Base-by-base conservation (phyloP, 2,329 filamentous ascomycete genomes). In the Hypoxylon sp. region DNA sequence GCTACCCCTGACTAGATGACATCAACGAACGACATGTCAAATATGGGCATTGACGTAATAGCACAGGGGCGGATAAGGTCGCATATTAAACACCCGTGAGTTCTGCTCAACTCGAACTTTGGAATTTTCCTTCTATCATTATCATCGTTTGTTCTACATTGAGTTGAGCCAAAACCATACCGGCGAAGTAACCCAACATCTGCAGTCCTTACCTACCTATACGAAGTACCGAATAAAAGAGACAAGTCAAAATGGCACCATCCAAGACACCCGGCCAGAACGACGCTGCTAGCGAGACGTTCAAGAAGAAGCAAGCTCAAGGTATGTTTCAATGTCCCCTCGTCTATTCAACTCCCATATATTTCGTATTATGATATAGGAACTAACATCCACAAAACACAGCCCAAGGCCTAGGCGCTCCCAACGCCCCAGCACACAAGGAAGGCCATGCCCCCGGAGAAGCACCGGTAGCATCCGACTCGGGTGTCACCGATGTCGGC, bases 201-300 rank as follows among this genome's bases (percentile, higher is more conserved):
- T 31, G 30, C n/a, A 37, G 6, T n/a, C 4, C 31, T 37, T 7
- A 33, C 31, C 11, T 7, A 33, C 31, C 11, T 20, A 48, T 11
- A 37, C 17, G 14, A 20, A 50, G 14, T 11, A 5, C 10, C 1
- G 1, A 30, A 46, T 10, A 5, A 49, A 46, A 13, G 5, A 44
- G 6, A 49, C 8, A 44, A 20, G 20, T 11, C 49, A 57, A 33
- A 33, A 68, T 73, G 71, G 66, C 64, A 46, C 72, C 69, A 40
- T 74, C 74, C 14, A 76, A 76, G 69, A 75, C 71, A 1, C 73
- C 73, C 4, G 73, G 75, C 50, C 71, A 73, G 31, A 75, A 72
- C 44, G 64, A 74, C 30, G 73, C 73, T 7, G 74, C 74, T 0
- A 75, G 73, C 65, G 71, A 75, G 48, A 75, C 68, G 8, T 75